Conservation (phyloP, 139 green algal species). For the Pycnococcus provasolii region DNA sequence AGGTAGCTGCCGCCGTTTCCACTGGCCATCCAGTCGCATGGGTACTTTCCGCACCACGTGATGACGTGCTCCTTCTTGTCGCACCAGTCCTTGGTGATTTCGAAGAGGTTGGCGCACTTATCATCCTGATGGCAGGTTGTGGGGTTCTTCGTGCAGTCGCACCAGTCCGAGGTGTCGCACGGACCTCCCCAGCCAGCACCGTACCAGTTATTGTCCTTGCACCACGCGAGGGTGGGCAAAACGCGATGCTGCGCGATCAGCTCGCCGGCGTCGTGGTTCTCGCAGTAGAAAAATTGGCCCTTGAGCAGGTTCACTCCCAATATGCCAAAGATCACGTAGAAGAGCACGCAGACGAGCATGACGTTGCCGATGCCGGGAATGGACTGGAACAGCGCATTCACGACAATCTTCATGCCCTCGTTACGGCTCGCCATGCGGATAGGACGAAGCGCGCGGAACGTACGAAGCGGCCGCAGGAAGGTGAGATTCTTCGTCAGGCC, state of each 20-base stretch:
- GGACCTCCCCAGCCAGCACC: too few species aligned
- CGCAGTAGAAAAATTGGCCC: constrained; percentile 35
- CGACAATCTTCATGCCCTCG: constrained; percentile 51
- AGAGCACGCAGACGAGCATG: constrained; percentile 47
- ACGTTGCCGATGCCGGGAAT: constrained; percentile 52
- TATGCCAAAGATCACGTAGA: constrained; percentile 64
- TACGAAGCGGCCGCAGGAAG: constrained; percentile 40
- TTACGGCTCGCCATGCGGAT: constrained; percentile 42
- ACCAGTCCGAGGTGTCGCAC: too few species aligned
- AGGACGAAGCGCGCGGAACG: constrained; percentile 45
- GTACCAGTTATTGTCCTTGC: too few species aligned
- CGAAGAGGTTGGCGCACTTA: too few species aligned
- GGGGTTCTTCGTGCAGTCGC: too few species aligned
- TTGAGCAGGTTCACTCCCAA: constrained; percentile 49
- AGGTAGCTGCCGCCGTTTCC: too few species aligned
- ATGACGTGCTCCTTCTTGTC: constrained; percentile 16
- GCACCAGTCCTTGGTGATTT: constrained; percentile 28
- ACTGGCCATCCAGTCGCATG: too few species aligned
- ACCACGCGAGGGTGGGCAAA: too few species aligned
- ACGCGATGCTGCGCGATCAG: not conserved
- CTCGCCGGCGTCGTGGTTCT: constrained; percentile 9
- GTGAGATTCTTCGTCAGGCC: constrained; percentile 14
- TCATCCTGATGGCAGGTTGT: too few species aligned
- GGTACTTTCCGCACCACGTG: not conserved
- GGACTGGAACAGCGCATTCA: constrained; percentile 44